Conservation (phyloP, 2,329 filamentous ascomycete genomes). For the Fusarium sp. region DNA sequence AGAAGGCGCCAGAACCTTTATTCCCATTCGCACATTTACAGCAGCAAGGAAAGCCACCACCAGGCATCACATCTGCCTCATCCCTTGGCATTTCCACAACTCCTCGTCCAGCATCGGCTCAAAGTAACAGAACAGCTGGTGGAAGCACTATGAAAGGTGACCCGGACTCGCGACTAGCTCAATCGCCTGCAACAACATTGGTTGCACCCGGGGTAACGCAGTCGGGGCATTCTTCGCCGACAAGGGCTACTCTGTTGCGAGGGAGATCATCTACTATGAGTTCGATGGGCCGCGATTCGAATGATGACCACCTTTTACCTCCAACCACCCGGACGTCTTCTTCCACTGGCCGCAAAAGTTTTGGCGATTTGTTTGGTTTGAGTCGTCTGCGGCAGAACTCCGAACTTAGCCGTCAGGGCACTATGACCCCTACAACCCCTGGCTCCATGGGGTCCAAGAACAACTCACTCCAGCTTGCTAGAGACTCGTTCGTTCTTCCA, state of each 20-base stretch:
- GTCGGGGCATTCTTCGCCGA: conserved; percentile 77
- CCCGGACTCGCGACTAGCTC: conserved; percentile 30
- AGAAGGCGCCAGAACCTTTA: conserved; percentile 79
- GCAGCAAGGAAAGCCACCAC: conserved; percentile 67
- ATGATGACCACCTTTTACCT: conserved; percentile 76
- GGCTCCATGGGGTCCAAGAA: conserved; percentile 80
- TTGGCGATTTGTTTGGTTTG: conserved; percentile 88
- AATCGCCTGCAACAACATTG: conserved; percentile 64
- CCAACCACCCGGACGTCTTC: conserved; percentile 82
- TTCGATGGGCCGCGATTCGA: conserved; percentile 80
- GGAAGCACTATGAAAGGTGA: conserved; percentile 41
- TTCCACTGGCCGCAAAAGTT: conserved; percentile 92
- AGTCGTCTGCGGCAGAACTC: conserved; percentile 85
- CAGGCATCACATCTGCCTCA: conserved; percentile 57
- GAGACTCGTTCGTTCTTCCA: conserved; percentile 79
- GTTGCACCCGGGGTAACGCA: conserved; percentile 58
- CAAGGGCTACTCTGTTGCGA: conserved; percentile 71
- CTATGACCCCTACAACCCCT: conserved; percentile 77
- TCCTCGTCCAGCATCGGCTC: conserved; percentile 55
- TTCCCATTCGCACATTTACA: conserved; percentile 91
- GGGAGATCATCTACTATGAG: conserved; percentile 91
- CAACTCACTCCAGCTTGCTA: conserved; percentile 82
- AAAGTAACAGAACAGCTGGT: conserved; percentile 48
- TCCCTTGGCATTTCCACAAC: conserved; percentile 56
- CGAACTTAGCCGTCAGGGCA: conserved; percentile 78